Evolutionary conservation across 371 early-diverging fungal genomes (phyloP).

Genomic region (Chytridium lagenaria): DNA sequence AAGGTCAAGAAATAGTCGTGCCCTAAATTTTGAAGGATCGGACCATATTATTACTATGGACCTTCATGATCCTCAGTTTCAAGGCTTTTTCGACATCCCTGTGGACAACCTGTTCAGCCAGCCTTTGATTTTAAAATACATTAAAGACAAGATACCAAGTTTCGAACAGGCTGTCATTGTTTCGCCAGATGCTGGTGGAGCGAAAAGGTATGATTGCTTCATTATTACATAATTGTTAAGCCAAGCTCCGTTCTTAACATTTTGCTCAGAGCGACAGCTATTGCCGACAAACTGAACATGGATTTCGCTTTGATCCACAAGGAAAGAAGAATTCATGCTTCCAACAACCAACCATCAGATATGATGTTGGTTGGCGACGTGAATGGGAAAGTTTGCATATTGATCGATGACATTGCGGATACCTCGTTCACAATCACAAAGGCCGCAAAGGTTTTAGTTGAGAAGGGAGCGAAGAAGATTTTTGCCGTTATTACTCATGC

Average conservation of each 20-base stretch:
- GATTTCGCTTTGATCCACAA: conserved; percentile 71
- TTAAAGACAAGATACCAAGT: conserved; percentile 78
- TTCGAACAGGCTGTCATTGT: conserved; percentile 86
- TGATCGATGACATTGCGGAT: conserved; percentile 95
- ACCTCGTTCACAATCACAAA: conserved; percentile 87
- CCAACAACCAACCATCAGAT: conserved; percentile 30
- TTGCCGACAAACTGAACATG: conserved; percentile 92
- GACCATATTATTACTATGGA: conserved; percentile 98
- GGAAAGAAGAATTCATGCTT: conserved; percentile 59
- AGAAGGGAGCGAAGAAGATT: conserved; percentile 85
- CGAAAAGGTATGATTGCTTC: conserved; percentile 74
- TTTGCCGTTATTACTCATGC: conserved; percentile 90
- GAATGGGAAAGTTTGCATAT: conserved; percentile 76
- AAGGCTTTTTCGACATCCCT: conserved; percentile 96
- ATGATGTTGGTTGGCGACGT: conserved; percentile 95
- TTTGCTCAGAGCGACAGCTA: conserved; percentile 92
- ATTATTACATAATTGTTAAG: not conserved
- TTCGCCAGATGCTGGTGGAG: conserved; percentile 98
- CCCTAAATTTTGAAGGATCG: too few species aligned
- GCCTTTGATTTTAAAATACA: conserved; percentile 86
- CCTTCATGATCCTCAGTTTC: conserved; percentile 92
- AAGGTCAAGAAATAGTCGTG: too few species aligned
- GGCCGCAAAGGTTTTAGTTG: conserved; percentile 82
- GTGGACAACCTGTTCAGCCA: conserved; percentile 91
- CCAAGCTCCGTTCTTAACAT: too few species aligned